Percentiles rank a stretch among this genome's conserved stretches.
Conservation (phyloP, 306 rosid genomes). For the Citrullus mucosospermus region DNA sequence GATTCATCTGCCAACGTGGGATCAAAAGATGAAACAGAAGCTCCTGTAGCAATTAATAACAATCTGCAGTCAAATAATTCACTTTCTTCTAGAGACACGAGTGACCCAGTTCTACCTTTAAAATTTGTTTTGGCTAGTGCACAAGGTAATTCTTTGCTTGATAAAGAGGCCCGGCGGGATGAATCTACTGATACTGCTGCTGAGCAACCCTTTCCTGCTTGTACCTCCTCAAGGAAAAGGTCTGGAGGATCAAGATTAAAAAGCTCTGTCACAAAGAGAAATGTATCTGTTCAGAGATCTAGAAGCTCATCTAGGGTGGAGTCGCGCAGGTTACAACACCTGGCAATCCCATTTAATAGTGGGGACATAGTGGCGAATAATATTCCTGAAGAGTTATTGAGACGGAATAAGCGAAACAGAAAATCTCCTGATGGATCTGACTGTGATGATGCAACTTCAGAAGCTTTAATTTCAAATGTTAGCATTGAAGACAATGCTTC, state of each 20-base stretch:
- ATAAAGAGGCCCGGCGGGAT: constrained; percentile 27
- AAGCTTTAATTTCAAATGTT: constrained; percentile 45
- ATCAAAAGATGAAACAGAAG: constrained; percentile 31
- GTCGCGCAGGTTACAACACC: constrained; percentile 25
- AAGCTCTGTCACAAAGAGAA: constrained; percentile 23
- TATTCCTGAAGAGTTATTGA: constrained; percentile 24
- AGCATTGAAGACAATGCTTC: constrained; percentile 58
- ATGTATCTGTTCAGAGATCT: constrained; percentile 37
- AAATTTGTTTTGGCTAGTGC: constrained; percentile 36
- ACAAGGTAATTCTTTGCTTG: constrained; percentile 23
- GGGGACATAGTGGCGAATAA: constrained; percentile 24
- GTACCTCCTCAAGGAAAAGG: constrained; percentile 50
- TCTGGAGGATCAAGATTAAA: constrained; percentile 32
- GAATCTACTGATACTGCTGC: constrained; percentile 29
- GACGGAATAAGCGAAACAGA: constrained; percentile 33
- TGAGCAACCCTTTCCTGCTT: constrained; percentile 30
- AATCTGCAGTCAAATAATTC: constrained; percentile 29
- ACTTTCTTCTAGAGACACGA: constrained; percentile 22
- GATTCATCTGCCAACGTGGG: constrained; percentile 27
- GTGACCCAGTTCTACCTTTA: constrained; percentile 26
- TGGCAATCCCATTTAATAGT: constrained; percentile 18
- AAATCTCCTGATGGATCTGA: constrained; percentile 57
- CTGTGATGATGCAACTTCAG: constrained; percentile 43
- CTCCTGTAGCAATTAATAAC: constrained; percentile 19
- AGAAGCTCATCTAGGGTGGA: constrained; percentile 56